Percentiles rank a stretch among this genome's conserved stretches.
Conservation (phyloP, 768 basidiomycete genomes). For the Termitomyces sp. region DNA sequence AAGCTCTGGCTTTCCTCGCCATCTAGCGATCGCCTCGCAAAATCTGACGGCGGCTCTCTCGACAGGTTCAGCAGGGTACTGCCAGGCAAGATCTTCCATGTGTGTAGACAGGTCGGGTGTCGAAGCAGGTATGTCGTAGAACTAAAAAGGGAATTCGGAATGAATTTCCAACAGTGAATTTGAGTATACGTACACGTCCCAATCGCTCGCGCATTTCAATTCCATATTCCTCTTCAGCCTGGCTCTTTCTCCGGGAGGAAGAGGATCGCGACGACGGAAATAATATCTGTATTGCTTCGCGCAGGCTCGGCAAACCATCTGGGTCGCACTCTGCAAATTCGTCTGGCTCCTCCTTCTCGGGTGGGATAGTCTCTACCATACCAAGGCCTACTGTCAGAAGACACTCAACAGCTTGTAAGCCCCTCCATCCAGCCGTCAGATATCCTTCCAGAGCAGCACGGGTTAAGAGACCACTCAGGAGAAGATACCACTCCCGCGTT, state of each 20-base stretch:
- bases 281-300: constrained; percentile 63
- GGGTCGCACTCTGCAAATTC: constrained; percentile 65
- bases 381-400: constrained; percentile 72
- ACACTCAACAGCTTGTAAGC: constrained; percentile 65
- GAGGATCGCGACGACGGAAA: constrained; percentile 55
- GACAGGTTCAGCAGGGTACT: constrained; percentile 78
- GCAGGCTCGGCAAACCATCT: constrained; percentile 68
- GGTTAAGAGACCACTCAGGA: constrained; percentile 73
- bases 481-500: constrained; percentile 77
- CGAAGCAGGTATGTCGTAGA: constrained; percentile 68
- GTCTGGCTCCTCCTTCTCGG: constrained; percentile 28
- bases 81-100: constrained; percentile 76
- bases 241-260: constrained; percentile 34
- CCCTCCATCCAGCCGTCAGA: constrained; percentile 77
- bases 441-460: constrained; percentile 87
- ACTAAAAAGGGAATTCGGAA: constrained; percentile 39
- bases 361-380: constrained; percentile 29
- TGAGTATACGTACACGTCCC: constrained; percentile 50
- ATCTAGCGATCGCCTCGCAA: constrained; percentile 77
- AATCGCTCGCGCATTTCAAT: constrained; percentile 72
- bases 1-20: constrained; percentile 84
- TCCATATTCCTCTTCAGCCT: constrained; percentile 70
- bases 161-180: neutral
- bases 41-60: constrained; percentile 77
- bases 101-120: constrained; percentile 77